These are phyloP conservation scores for Podaxis mareebaensis DNA, from an alignment of 768 basidiomycete genomes.

Conservation along the genomic window DNA sequence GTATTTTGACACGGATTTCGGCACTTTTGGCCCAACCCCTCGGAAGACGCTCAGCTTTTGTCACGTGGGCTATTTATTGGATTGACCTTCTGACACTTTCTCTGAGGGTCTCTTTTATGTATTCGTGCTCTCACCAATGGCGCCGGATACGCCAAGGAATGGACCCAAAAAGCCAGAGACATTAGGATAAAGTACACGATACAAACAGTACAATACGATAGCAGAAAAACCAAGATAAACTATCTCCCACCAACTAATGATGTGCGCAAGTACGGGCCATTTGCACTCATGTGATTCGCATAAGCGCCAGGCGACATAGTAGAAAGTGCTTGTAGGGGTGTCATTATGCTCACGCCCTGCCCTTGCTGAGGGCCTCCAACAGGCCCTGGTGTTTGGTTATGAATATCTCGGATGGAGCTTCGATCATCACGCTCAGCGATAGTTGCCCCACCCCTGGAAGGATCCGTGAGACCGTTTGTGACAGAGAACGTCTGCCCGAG, in stretches of 20 bases:
- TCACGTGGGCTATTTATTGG: neutral
- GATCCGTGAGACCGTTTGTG: conserved; percentile 66
- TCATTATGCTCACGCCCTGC: conserved; percentile 46
- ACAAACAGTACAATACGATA: conserved; percentile 13
- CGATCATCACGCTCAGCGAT: conserved; percentile 81
- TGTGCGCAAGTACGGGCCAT: conserved; percentile 67
- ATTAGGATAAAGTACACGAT: conserved; percentile 11
- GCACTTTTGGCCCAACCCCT: neutral
- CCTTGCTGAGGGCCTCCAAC: conserved; percentile 33
- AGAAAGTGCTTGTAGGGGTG: conserved; percentile 45
- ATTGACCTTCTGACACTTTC: neutral
- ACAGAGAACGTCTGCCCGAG: conserved; percentile 77
- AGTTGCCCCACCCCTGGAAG: conserved; percentile 71
- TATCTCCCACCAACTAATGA: conserved; percentile 56
- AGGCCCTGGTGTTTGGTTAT: conserved; percentile 59
- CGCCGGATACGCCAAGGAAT: neutral
- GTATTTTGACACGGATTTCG: conserved; percentile 9
- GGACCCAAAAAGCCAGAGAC: neutral
- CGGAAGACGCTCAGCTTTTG: too few relatives aligned
- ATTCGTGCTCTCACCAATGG: neutral
- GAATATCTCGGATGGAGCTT: conserved; percentile 47
- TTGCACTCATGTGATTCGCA: conserved; percentile 38
- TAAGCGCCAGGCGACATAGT: conserved; percentile 55
- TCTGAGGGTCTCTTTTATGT: neutral
- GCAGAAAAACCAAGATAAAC: conserved; percentile 24